Evolutionary conservation across 1,284 basidiomycete species (phyloP).

Genomic region (Cutaneotrichosporon sp.): DNA sequence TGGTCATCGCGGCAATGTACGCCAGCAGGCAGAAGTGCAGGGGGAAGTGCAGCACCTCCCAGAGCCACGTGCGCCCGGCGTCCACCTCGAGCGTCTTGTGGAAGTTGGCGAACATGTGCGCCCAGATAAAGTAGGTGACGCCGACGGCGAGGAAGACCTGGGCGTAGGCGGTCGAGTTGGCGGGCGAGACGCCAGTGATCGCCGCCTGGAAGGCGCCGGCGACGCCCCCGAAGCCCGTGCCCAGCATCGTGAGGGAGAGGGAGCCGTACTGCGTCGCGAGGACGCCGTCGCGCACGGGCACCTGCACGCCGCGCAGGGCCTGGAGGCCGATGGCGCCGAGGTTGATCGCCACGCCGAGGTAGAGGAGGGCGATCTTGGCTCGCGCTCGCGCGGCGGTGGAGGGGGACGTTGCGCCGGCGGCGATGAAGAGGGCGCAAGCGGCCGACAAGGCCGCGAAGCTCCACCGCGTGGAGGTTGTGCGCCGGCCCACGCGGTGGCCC

Average conservation of each 20-base stretch:
- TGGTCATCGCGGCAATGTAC: no score
- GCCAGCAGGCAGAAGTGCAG: conserved; percentile 16
- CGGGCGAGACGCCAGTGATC: not conserved
- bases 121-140: conserved; percentile 35
- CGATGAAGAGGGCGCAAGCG: conserved; percentile 24
- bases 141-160: conserved; percentile 31
- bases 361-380: conserved; percentile 36
- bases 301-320: conserved; percentile 4
- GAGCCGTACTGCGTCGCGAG: conserved; percentile 31
- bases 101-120: conserved; percentile 33
- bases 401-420: conserved; percentile 24
- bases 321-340: conserved; percentile 11
- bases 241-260: conserved; percentile 36
- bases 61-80: conserved; percentile 21
- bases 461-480: not conserved
- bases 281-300: not conserved
- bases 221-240: not conserved
- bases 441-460: not conserved
- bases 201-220: not conserved
- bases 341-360: conserved; percentile 29
- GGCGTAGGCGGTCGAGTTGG: conserved; percentile 23
- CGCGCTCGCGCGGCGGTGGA: not conserved
- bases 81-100: conserved; percentile 19
- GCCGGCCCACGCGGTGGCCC: not conserved
- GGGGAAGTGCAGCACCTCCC: conserved; percentile 26